Conservation (phyloP, 2,329 filamentous ascomycete genomes). For the Aspergillus niger region DNA sequence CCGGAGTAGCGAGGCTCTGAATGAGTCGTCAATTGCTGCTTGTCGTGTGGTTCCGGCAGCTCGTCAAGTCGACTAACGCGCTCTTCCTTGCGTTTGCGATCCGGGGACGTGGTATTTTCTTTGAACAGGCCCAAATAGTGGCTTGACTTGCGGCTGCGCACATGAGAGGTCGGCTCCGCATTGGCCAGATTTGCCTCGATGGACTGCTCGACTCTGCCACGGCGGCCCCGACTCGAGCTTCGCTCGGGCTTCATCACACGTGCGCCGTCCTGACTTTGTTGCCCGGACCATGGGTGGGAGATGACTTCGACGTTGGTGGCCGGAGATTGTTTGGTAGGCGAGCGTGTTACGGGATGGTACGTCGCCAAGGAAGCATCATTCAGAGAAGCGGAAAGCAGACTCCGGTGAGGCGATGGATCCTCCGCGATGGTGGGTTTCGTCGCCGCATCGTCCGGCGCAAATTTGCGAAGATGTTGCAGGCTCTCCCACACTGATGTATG, state of each 20-base stretch:
- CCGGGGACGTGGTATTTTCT: slow-evolving; percentile 59
- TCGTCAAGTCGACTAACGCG: slow-evolving; percentile 42
- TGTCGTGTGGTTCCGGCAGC: slow-evolving; percentile 19
- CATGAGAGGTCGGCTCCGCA: slow-evolving; percentile 55
- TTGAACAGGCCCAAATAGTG: slow-evolving; percentile 67
- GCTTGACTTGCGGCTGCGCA: slow-evolving; percentile 65
- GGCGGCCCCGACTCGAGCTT: slow-evolving; percentile 47
- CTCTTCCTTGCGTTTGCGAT: slow-evolving; percentile 53
- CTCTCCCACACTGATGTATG: slow-evolving; percentile 21
- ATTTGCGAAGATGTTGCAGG: slow-evolving; percentile 25
- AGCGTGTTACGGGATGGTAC: slow-evolving; percentile 23
- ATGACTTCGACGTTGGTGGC: slow-evolving; percentile 23
- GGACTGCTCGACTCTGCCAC: slow-evolving; percentile 59
- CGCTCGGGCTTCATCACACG: slow-evolving; percentile 34
- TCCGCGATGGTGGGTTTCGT: slow-evolving; percentile 22
- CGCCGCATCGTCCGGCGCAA: slow-evolving; percentile 28
- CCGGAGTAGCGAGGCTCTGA: slow-evolving; percentile 17
- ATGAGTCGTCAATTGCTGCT: slow-evolving; percentile 14
- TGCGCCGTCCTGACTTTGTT: slow-evolving; percentile 24
- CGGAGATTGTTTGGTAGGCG: slow-evolving; percentile 23
- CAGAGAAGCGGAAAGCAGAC: slow-evolving; percentile 31
- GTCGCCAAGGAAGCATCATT: slow-evolving; percentile 29
- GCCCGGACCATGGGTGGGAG: slow-evolving; percentile 27
- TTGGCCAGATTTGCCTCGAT: slow-evolving; percentile 65
- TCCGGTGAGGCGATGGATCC: slow-evolving; percentile 26